Conservation (phyloP, 257 asterid species). For the Vinca minor region DNA sequence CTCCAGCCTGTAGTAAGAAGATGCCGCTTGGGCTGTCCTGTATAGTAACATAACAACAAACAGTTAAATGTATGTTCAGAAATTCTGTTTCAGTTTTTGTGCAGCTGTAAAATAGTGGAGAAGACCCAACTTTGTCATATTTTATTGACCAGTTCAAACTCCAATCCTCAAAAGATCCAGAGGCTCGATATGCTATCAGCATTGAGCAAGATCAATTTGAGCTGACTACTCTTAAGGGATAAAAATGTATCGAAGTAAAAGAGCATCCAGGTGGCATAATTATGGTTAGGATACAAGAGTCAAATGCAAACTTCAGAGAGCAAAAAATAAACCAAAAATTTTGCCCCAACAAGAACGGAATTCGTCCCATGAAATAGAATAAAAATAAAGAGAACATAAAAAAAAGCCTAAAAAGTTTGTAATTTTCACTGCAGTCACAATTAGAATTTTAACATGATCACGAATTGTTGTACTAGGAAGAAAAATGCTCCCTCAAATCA, state of each 20-base stretch:
- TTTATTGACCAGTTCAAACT: background rate
- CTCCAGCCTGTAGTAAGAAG: slow-evolving; percentile 57
- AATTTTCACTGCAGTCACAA: background rate
- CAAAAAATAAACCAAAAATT: background rate
- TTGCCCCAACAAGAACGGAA: background rate
- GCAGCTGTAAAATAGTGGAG: background rate
- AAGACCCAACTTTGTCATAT: background rate
- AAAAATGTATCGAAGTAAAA: background rate
- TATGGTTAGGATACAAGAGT: background rate
- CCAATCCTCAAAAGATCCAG: background rate
- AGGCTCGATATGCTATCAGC: background rate
- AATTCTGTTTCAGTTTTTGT: background rate
- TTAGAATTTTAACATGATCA: background rate
- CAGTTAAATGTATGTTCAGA: slow-evolving; percentile 2
- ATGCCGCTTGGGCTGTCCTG: slow-evolving; percentile 56
- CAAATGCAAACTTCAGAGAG: background rate
- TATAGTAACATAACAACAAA: slow-evolving; percentile 10
- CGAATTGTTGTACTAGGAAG: background rate
- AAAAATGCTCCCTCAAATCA: background rate
- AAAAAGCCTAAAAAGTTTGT: background rate
- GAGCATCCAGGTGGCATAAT: background rate
- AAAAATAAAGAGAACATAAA: background rate
- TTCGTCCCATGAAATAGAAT: background rate
- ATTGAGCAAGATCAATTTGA: background rate
- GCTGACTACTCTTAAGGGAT: background rate